Conservation (phyloP, 495 filamentous ascomycete species). For the Xylaria telfairii region DNA sequence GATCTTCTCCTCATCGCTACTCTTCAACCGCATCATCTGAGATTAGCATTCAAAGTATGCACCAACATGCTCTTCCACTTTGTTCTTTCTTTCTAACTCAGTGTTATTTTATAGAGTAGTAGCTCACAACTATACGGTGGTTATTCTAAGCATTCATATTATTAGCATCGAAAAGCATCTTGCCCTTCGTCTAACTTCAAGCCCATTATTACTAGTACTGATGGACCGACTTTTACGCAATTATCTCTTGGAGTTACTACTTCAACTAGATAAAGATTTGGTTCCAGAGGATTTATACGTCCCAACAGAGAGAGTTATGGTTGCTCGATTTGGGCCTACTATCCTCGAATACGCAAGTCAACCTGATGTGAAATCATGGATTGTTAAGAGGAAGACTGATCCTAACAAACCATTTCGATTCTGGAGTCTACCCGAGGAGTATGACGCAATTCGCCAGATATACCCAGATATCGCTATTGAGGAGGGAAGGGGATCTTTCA, state of each 20-base stretch:
- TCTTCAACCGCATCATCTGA: not conserved
- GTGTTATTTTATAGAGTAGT: not conserved
- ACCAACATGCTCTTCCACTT: not conserved
- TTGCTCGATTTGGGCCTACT: not conserved
- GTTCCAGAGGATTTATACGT: not conserved
- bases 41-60: not conserved
- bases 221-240: not conserved
- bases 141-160: not conserved
- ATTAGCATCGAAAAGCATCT: not conserved
- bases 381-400: not conserved
- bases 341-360: not conserved
- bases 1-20: not conserved
- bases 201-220: not conserved
- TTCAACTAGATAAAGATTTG: not conserved
- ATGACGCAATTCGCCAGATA: not conserved
- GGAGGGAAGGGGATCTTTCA: not conserved
- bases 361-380: not conserved
- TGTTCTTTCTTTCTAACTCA: not conserved
- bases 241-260: not conserved
- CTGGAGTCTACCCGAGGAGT: not conserved
- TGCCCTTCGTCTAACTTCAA: not conserved
- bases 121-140: not conserved
- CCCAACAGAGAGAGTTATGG: not conserved
- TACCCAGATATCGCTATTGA: not conserved
- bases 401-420: not conserved